These are phyloP conservation scores for Russula foetens DNA, from an alignment of 768 basidiomycete genomes.

Conservation along the genomic window DNA sequence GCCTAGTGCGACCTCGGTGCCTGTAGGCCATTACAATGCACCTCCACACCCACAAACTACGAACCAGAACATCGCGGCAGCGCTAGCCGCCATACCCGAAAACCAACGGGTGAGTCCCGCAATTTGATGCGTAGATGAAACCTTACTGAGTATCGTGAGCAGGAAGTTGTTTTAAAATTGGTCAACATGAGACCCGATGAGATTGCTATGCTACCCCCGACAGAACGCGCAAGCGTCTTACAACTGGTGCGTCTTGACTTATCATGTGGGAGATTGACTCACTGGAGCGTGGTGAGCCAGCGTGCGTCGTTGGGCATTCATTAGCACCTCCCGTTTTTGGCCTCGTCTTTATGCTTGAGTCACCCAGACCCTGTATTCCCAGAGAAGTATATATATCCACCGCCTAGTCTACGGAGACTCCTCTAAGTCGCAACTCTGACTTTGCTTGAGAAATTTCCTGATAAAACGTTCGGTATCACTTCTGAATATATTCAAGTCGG, in stretches of 20 bases:
- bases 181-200: slow-evolving; percentile 80
- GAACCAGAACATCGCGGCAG: slow-evolving; percentile 34
- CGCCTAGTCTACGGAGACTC: slow-evolving; percentile 18
- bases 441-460: slow-evolving; percentile 21
- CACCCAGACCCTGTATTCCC: slow-evolving; percentile 10
- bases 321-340: neutral
- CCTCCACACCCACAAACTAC: slow-evolving; percentile 15
- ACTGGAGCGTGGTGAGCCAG: slow-evolving; percentile 1
- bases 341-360: neutral
- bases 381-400: slow-evolving; percentile 11
- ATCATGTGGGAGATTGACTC: neutral
- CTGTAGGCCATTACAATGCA: neutral
- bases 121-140: neutral
- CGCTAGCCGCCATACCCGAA: slow-evolving; percentile 53
- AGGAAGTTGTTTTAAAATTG: slow-evolving; percentile 74
- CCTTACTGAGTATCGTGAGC: slow-evolving; percentile 15
- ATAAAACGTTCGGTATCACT: neutral
- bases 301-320: slow-evolving; percentile 18
- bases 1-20: neutral
- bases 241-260: slow-evolving; percentile 56
- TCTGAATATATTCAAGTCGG: neutral
- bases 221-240: slow-evolving; percentile 68
- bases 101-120: slow-evolving; percentile 51
- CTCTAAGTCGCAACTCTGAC: slow-evolving; percentile 17
- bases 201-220: slow-evolving; percentile 62